A percentile compares a stretch with the other conserved stretches of the same genome.
These are phyloP conservation scores for Pythium rishiriense DNA, from an alignment of 352 stramenopile species.

Conservation along the genomic window DNA sequence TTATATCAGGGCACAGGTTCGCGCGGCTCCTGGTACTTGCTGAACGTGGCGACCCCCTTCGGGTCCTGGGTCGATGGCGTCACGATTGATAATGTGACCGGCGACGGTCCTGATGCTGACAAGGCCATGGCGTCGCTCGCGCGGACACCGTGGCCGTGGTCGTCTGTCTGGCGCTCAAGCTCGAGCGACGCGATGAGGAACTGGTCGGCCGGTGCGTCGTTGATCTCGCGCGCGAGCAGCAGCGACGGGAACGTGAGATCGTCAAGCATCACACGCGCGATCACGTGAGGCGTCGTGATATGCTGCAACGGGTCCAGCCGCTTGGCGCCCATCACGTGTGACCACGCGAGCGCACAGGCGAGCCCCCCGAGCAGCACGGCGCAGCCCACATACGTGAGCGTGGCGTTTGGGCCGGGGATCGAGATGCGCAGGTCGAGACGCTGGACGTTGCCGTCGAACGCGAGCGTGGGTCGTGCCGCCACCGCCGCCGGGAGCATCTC, in stretches of 20 bases:
- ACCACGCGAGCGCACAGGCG: neutral
- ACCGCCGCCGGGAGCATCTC: neutral
- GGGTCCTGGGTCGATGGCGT: neutral
- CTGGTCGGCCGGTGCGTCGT: neutral
- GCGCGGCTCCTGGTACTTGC: neutral
- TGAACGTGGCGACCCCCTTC: neutral
- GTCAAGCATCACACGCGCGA: conserved; percentile 15
- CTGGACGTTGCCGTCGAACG: conserved; percentile 9
- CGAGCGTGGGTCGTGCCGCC: neutral
- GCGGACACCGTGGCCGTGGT: neutral
- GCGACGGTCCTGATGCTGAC: neutral
- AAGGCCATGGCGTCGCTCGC: neutral
- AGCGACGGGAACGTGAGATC: conserved; percentile 8
- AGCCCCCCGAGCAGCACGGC: neutral
- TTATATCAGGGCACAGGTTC: too few species aligned
- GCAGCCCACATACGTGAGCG: conserved; percentile 2
- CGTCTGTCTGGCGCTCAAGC: neutral
- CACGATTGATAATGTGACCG: neutral
- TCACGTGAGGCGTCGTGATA: conserved; percentile 12
- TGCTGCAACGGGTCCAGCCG: neutral
- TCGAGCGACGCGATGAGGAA: conserved; percentile 9
- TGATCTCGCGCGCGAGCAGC: conserved; percentile 4
- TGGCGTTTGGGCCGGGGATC: conserved; percentile 1
- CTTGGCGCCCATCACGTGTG: neutral
- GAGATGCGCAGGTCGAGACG: conserved; percentile 1